Conservation (phyloP, 2,329 filamentous ascomycete species). For the Claviceps sp. region DNA sequence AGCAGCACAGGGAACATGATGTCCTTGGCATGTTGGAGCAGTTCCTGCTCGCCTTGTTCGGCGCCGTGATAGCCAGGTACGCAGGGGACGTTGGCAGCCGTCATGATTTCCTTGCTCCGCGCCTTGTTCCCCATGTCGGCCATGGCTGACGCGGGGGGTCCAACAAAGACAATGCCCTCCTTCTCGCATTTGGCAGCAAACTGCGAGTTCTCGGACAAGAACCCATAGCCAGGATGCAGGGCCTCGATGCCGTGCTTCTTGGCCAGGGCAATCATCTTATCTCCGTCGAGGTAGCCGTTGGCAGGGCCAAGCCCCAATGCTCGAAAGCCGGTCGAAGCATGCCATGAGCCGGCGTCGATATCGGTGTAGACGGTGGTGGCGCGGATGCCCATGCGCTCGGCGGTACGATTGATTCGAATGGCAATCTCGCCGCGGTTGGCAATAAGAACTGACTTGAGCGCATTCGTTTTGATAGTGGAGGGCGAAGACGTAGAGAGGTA, state of each 20-base stretch:
- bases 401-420: constrained; percentile 80
- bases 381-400: constrained; percentile 74
- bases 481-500: constrained; percentile 16
- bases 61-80: constrained; percentile 89
- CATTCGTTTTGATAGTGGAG: constrained; percentile 24
- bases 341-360: constrained; percentile 74
- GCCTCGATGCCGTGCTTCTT: constrained; percentile 78
- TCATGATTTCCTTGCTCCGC: constrained; percentile 93
- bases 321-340: constrained; percentile 73
- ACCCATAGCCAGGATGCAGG: constrained; percentile 93
- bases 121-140: constrained; percentile 91
- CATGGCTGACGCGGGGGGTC: constrained; percentile 70
- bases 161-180: constrained; percentile 87
- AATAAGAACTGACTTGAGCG: constrained; percentile 73
- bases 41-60: constrained; percentile 55
- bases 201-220: constrained; percentile 81
- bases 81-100: constrained; percentile 81
- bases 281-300: constrained; percentile 83
- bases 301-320: constrained; percentile 73
- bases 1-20: constrained; percentile 57
- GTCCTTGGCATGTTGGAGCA: constrained; percentile 57
- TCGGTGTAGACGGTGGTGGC: constrained; percentile 94
- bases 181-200: constrained; percentile 84
- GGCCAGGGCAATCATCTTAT: constrained; percentile 79
- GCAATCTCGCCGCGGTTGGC: constrained; percentile 97